These are phyloP conservation scores for Mycena haematopus DNA, from an alignment of 768 basidiomycete genomes.

Conservation along the genomic window DNA sequence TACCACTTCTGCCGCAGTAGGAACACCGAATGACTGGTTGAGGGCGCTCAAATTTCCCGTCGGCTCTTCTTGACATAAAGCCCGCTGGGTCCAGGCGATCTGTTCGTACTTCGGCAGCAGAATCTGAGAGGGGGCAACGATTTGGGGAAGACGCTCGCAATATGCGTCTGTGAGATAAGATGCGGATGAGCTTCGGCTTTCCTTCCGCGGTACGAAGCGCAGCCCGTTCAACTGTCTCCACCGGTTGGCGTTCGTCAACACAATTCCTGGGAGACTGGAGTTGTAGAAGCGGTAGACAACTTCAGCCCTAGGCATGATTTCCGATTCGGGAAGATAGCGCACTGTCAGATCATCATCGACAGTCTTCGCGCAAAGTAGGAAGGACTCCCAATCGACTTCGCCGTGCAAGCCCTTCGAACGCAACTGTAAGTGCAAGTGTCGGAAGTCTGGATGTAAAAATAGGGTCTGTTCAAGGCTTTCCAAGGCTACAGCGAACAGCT, in stretches of 20 bases:
- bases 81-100: conserved; percentile 29
- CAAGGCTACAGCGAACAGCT: conserved; percentile 19
- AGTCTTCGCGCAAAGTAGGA: conserved; percentile 25
- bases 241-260: conserved; percentile 17
- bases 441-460: conserved; percentile 23
- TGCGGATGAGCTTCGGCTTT: conserved; percentile 13
- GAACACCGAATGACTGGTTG: conserved; percentile 24
- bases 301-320: conserved; percentile 15
- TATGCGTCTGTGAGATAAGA: conserved; percentile 18
- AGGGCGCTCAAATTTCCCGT: conserved; percentile 4
- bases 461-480: conserved; percentile 12
- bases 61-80: conserved; percentile 12
- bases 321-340: conserved; percentile 12
- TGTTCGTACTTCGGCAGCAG: conserved; percentile 13
- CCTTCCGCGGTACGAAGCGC: conserved; percentile 19
- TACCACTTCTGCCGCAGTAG: conserved; percentile 28
- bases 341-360: conserved; percentile 21
- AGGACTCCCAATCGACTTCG: conserved; percentile 18
- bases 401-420: conserved; percentile 13
- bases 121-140: conserved; percentile 21
- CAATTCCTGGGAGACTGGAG: conserved; percentile 10
- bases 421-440: conserved; percentile 2
- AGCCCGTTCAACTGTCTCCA: conserved; percentile 22
- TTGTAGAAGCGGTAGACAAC: conserved; percentile 19
- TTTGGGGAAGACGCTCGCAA: conserved; percentile 18